Evolutionary conservation across 179 eudicot genomes (phyloP).

Genomic region (Gypsophila paniculata): DNA sequence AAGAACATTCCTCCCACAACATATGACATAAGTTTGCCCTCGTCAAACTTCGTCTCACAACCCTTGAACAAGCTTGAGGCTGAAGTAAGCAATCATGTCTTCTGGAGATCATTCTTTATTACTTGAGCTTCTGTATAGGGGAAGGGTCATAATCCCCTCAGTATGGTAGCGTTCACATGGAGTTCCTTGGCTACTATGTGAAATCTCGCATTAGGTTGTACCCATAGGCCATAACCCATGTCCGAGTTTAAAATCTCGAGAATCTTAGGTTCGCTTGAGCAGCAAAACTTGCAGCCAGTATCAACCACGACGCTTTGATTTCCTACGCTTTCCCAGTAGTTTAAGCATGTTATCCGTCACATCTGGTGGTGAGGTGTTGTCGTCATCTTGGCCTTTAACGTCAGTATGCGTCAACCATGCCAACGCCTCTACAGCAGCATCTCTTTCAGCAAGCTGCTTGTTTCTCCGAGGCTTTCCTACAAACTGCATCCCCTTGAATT

Average conservation of each 20-base stretch:
- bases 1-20: neutral
- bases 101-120: neutral
- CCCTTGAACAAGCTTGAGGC: neutral
- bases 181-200: no score
- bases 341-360: constrained; percentile 95
- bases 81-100: neutral
- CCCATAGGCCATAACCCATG: neutral
- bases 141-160: no score
- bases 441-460: constrained; percentile 84
- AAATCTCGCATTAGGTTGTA: no score
- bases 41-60: neutral
- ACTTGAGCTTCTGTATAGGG: neutral
- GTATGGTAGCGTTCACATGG: neutral
- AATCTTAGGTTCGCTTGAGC: neutral
- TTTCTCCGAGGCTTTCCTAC: constrained; percentile 91
- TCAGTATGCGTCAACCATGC: constrained; percentile 93
- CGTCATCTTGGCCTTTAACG: constrained; percentile 36
- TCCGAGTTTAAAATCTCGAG: neutral
- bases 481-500: constrained; percentile 97
- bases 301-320: constrained; percentile 33
- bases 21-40: neutral
- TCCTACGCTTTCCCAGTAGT: constrained; percentile 69
- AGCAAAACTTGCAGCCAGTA: neutral
- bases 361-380: constrained; percentile 62
- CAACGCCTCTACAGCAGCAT: constrained; percentile 91